Percentiles rank a stretch among this genome's conserved stretches.
phyloP scores from a whole-genome alignment of 2,329 filamentous ascomycete genomes.

The Hirsutella rhossiliensis region DNA sequence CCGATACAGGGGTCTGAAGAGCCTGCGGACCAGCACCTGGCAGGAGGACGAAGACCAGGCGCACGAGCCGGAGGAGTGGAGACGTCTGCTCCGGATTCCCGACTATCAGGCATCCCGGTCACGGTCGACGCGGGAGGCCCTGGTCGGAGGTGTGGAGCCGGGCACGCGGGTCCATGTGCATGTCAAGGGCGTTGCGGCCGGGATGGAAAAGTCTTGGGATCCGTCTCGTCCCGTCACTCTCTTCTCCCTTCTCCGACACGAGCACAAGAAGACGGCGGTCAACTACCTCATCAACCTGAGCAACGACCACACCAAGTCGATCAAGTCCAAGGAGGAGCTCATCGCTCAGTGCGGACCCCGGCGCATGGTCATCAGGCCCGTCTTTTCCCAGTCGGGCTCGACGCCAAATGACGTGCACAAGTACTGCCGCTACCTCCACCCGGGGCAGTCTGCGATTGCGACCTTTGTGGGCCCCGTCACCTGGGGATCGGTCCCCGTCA shows the following conservation, averaged over 20 bases:
- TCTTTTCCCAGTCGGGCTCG: slow-evolving; percentile 81
- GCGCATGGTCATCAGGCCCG: slow-evolving; percentile 74
- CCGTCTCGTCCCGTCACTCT: slow-evolving; percentile 51
- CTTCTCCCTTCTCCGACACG: slow-evolving; percentile 83
- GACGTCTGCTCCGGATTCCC: slow-evolving; percentile 70
- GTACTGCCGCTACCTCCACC: slow-evolving; percentile 83
- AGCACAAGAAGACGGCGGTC: slow-evolving; percentile 83
- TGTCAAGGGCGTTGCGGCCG: slow-evolving; percentile 40
- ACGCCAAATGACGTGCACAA: slow-evolving; percentile 97
- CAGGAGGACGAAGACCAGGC: slow-evolving; percentile 77
- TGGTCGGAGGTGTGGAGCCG: slow-evolving; percentile 75
- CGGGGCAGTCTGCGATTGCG: slow-evolving; percentile 78
- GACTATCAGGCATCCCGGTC: slow-evolving; percentile 81
- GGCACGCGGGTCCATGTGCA: slow-evolving; percentile 77
- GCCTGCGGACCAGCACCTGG: slow-evolving; percentile 77
- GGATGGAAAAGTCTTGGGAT: slow-evolving; percentile 33
- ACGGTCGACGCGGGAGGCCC: slow-evolving; percentile 64
- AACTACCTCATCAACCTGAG: slow-evolving; percentile 85
- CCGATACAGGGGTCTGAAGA: slow-evolving; percentile 86
- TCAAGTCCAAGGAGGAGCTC: slow-evolving; percentile 87
- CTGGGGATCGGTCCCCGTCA: slow-evolving; percentile 82
- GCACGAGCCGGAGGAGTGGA: slow-evolving; percentile 84
- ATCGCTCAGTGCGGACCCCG: slow-evolving; percentile 86
- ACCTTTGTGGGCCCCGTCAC: slow-evolving; percentile 83
- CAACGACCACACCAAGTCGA: slow-evolving; percentile 59